These are phyloP conservation scores for Picochlorum sp. DNA, from an alignment of 139 green algal genomes.

Conservation along the genomic window DNA sequence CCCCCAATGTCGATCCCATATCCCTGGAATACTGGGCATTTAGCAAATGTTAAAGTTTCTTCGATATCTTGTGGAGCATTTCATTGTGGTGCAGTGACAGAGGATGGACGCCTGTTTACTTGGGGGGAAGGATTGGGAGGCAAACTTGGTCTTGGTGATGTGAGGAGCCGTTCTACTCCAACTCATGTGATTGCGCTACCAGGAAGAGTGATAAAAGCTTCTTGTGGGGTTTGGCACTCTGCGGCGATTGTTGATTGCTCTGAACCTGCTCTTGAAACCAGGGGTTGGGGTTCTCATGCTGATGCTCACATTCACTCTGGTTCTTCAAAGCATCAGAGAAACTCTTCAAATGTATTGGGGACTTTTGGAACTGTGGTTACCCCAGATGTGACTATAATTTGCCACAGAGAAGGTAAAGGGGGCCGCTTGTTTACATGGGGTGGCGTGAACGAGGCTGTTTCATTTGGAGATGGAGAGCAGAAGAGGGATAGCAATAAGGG, in stretches of 20 bases:
- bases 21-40: slow-evolving; percentile 11
- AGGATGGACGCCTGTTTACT: slow-evolving; percentile 65
- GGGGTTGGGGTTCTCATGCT: neutral
- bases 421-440: slow-evolving; percentile 72
- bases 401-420: slow-evolving; percentile 14
- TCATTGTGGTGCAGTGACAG: slow-evolving; percentile 63
- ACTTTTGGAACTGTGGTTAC: neutral
- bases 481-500: slow-evolving; percentile 40
- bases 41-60: neutral
- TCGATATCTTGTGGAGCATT: slow-evolving; percentile 79
- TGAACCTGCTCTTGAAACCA: neutral
- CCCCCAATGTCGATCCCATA: slow-evolving; percentile 8
- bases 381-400: neutral
- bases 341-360: neutral
- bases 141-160: slow-evolving; percentile 71
- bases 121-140: slow-evolving; percentile 89
- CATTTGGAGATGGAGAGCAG: neutral
- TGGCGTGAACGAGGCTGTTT: slow-evolving; percentile 27
- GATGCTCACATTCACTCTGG: neutral
- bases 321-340: neutral
- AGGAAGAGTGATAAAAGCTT: slow-evolving; percentile 35
- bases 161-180: slow-evolving; percentile 12
- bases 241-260: slow-evolving; percentile 56
- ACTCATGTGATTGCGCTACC: slow-evolving; percentile 33
- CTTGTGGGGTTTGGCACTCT: slow-evolving; percentile 88